Percentiles rank a stretch among this genome's conserved stretches.
Conservation (phyloP, 2,329 filamentous ascomycete species). For the Lomentospora prolificans region DNA sequence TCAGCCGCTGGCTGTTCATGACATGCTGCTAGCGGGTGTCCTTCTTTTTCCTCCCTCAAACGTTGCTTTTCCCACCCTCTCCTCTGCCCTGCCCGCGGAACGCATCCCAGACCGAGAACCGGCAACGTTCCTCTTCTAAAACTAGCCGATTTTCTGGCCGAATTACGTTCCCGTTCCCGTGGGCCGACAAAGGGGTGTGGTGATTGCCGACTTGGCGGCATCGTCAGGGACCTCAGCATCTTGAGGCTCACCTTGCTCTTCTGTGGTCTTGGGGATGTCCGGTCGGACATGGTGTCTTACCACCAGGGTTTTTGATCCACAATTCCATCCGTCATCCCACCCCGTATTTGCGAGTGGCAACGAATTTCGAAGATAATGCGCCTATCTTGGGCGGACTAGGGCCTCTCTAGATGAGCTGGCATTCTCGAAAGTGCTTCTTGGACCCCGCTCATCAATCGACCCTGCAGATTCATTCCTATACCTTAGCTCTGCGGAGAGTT, state of each 20-base stretch:
- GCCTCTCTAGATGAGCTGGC: background rate
- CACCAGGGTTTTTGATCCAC: constrained; percentile 4
- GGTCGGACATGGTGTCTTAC: constrained; percentile 6
- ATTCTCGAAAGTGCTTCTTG: background rate
- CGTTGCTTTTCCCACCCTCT: background rate
- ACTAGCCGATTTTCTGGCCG: background rate
- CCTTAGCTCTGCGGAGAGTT: background rate
- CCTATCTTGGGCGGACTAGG: background rate
- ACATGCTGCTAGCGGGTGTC: background rate
- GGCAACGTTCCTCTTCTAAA: background rate
- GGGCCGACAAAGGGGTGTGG: background rate
- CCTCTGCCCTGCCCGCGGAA: background rate
- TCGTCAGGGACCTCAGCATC: background rate
- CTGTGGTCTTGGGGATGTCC: constrained; percentile 8
- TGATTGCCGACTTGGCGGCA: background rate
- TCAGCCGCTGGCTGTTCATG: background rate
- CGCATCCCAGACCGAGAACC: background rate
- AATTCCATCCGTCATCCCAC: background rate
- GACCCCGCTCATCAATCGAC: background rate
- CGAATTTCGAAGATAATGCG: background rate
- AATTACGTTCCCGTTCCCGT: background rate
- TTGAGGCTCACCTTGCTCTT: constrained; percentile 6
- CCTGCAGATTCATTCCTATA: background rate
- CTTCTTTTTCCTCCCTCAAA: background rate
- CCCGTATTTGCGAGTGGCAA: background rate